Base-by-base conservation (phyloP, 202 grass and related monocot species). In the Schoenoplectus tabernaemontani region DNA sequence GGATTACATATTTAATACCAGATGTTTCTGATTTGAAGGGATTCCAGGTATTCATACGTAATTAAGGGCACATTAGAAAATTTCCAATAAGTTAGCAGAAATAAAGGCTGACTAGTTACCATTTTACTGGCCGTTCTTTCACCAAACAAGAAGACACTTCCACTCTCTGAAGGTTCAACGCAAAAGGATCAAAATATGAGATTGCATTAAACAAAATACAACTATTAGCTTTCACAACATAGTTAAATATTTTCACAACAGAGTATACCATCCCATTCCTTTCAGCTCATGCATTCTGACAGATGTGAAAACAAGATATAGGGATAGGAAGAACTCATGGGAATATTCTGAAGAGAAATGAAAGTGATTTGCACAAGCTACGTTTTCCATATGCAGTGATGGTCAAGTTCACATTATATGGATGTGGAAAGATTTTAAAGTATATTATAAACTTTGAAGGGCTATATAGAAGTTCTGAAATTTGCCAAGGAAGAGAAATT, bases 141-240 rank as follows among this genome's bases (percentile, higher is more conserved):
- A 58, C 91, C 95, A 87, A 98, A 98, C 86, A 87, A 81, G 59
- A 90, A 94, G 44, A 94, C 82, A 57, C 84, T 87, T 87, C 94
- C 91, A 89, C 79, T 80, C 88, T 97, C 94, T 97, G 89, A 81
- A 92, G 51, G 62, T 81, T 85, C 76, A 61, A 17, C 42, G 48
- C 19, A 78, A 59, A 24, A 42, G 57, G 28, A 43, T 0, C 48
- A 73, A 33, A 84, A 82, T 56, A 57, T 42, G 86, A 87, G 12
- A 56, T 51, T 26, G 12, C 64, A 64, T 30, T 46, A 82, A 42
- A 56, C 12, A 56, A 78, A 23, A 28, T 1, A 77, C 9, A 7
- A 24, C 20, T 73, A 73, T 73, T 73, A 51, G 2, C 23, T 73
- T 72, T 53, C 48, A 51, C 28, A 53, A 53, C 26, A 73, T 53